Evolutionary conservation across 345 rosid species (phyloP).

Genomic region (Euphorbia pulcherrima): DNA sequence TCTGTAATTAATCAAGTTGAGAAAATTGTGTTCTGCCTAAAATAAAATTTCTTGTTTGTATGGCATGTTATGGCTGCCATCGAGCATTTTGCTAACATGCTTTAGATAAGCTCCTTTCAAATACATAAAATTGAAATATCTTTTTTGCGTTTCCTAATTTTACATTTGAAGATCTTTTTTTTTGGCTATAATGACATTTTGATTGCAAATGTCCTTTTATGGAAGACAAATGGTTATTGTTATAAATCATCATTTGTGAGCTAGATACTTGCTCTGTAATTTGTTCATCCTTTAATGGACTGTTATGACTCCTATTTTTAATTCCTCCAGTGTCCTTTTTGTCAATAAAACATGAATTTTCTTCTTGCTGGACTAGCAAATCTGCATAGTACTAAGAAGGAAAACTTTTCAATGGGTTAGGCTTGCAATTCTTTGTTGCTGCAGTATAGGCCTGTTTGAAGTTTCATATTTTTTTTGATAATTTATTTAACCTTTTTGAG

Average conservation of each 20-base stretch:
- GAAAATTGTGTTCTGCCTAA: background rate
- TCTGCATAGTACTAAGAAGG: background rate
- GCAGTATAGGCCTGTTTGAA: background rate
- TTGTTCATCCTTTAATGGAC: background rate
- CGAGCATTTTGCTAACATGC: background rate
- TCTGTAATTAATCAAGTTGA: background rate
- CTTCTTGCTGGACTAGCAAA: background rate
- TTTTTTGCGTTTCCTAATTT: background rate
- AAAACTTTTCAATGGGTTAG: background rate
- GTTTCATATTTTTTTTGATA: background rate
- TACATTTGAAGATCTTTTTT: background rate
- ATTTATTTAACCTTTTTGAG: no score
- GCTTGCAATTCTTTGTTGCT: background rate
- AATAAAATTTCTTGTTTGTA: background rate
- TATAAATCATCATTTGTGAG: background rate
- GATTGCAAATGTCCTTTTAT: background rate
- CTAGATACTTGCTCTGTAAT: background rate
- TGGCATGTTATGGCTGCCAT: background rate
- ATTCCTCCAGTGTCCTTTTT: background rate
- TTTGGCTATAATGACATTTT: slow-evolving; percentile 1
- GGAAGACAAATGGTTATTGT: background rate
- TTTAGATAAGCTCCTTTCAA: background rate
- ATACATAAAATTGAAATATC: background rate
- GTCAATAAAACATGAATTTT: background rate
- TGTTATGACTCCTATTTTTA: background rate